These are phyloP conservation scores for Apiospora pterosperma DNA, from an alignment of 2,329 filamentous ascomycete genomes.

Conservation along the genomic window DNA sequence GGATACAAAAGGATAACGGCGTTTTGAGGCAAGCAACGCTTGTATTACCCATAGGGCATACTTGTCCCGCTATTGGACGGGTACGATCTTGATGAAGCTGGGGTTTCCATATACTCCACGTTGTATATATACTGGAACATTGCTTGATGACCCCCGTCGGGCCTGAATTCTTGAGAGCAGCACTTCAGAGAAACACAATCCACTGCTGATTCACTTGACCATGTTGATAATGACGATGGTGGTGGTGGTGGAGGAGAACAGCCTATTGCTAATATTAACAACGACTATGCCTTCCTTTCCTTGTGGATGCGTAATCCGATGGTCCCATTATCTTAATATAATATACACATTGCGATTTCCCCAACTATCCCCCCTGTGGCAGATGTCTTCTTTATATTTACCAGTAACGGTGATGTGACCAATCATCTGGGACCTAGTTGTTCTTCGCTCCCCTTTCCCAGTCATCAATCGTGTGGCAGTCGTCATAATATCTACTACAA, in stretches of 20 bases:
- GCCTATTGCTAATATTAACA: not conserved
- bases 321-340: not conserved
- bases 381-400: not conserved
- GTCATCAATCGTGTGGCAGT: not conserved
- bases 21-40: not conserved
- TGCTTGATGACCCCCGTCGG: not conserved
- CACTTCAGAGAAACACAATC: not conserved
- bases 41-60: not conserved
- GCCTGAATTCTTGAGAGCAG: not conserved
- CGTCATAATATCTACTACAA: constrained; percentile 44
- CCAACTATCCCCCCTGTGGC: not conserved
- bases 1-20: constrained; percentile 4
- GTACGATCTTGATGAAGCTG: not conserved
- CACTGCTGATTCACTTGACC: not conserved
- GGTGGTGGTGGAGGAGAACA: not conserved
- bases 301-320: not conserved
- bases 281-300: not conserved
- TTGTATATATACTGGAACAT: not conserved
- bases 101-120: not conserved
- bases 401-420: not conserved
- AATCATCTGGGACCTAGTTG: not conserved
- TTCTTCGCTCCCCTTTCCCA: not conserved
- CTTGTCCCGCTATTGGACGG: not conserved
- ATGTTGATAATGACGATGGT: not conserved
- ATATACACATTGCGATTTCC: not conserved